Base-by-base conservation (phyloP, 768 basidiomycete genomes). In the Hygrocybe punicea region DNA sequence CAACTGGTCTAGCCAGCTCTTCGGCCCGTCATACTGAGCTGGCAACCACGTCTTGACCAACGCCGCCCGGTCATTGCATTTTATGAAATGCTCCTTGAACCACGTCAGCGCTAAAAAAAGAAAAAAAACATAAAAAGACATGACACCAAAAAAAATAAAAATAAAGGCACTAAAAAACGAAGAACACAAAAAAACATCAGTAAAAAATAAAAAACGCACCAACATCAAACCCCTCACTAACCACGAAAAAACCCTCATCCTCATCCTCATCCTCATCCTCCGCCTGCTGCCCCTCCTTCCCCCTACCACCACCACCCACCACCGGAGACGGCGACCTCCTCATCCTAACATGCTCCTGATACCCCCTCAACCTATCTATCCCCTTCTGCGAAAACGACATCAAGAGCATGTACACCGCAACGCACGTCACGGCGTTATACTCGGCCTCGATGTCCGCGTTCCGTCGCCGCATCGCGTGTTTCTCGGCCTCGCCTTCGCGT, bases 331-430 rank as follows among this genome's bases (percentile, higher is more conserved):
- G 45, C 17, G 89, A 86, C 67, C 87, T 78, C 23, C 84, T 78
- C 84, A 89, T 89, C 73, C 85, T 87, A 78, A 91, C 76, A 63
- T 89, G 87, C 64, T 91, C 89, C 67, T 92, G 87, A 68, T 85
- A 83, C 51, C 85, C 82, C 52, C 86, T 76, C 57, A 97, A 80
- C 67, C 83, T 84, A 67, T 93, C 85, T 58, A 97, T 94, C 25
- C 95, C 97, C 72, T 88, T 90, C 72, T 94, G 91, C 53, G 93
- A 85, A 72, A 98, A 98, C 2, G 86, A 83, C 85, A 98, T 90
- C 39, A 93, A 77, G 55, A 92, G 85, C 82, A 95, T 86, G 76
- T 94, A 96, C 56, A 95, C 80, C 37, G 92, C 87, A 25, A 95
- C 85, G 59, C 88, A 89, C 0, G 92, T 91, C 51, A 91, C 85